Evolutionary conservation across 208 protist species (phyloP).

Genomic region (Trypanosoma vivax): DNA sequence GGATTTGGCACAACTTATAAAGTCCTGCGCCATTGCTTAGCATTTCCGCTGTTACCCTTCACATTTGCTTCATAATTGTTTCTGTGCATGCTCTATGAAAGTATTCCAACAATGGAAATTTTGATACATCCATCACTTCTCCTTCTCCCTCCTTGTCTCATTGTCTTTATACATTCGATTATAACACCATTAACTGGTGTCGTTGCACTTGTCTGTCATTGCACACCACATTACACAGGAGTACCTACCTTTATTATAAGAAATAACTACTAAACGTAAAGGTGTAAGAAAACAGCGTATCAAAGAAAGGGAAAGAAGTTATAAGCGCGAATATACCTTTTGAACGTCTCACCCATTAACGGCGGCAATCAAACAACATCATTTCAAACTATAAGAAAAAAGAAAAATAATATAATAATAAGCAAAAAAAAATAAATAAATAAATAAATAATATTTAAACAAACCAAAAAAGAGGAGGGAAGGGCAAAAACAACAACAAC

Average conservation of each 20-base stretch:
- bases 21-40: too few relatives aligned
- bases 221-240: background rate
- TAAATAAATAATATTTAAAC: background rate
- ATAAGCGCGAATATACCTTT: background rate
- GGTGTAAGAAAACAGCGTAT: background rate
- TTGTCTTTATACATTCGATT: too few relatives aligned
- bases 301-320: background rate
- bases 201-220: too few relatives aligned
- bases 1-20: too few relatives aligned
- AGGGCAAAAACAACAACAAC: slow-evolving; percentile 1
- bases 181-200: too few relatives aligned
- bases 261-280: slow-evolving; percentile 19
- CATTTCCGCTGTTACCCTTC: too few relatives aligned
- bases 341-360: background rate
- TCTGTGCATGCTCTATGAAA: too few relatives aligned
- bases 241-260: slow-evolving; percentile 6
- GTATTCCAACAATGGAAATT: background rate
- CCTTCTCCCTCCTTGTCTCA: background rate
- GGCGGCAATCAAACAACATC: background rate
- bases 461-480: background rate
- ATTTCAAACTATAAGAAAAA: background rate
- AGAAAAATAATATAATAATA: background rate
- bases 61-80: too few relatives aligned
- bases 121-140: background rate
- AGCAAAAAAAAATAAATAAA: background rate